Conservation (phyloP, 768 basidiomycete genomes). For the Pleurotus salmoneostramineus region DNA sequence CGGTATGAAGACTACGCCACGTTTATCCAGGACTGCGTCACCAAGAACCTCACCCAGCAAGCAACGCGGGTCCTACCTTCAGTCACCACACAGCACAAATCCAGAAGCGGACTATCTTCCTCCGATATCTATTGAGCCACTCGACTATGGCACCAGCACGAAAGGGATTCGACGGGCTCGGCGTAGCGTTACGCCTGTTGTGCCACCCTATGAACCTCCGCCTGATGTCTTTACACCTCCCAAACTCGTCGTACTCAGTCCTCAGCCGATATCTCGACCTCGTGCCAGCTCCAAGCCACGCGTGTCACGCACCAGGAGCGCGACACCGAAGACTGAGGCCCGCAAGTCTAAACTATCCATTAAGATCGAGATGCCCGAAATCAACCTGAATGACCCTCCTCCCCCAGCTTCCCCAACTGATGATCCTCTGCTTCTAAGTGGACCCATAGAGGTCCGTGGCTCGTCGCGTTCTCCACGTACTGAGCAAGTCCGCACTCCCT, state of each 20-base stretch:
- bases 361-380: slow-evolving; percentile 66
- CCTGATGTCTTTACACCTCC: slow-evolving; percentile 70
- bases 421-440: slow-evolving; percentile 66
- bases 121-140: slow-evolving; percentile 20
- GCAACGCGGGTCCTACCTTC: slow-evolving; percentile 15
- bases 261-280: slow-evolving; percentile 33
- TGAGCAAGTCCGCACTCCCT: neutral
- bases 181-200: slow-evolving; percentile 48
- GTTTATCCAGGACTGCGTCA: neutral
- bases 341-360: slow-evolving; percentile 20
- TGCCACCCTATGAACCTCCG: slow-evolving; percentile 63
- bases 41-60: slow-evolving; percentile 18
- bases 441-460: slow-evolving; percentile 20
- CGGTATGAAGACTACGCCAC: neutral
- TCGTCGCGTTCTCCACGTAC: neutral
- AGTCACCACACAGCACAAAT: slow-evolving; percentile 45
- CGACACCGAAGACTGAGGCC: slow-evolving; percentile 14
- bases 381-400: slow-evolving; percentile 54
- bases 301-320: slow-evolving; percentile 11
- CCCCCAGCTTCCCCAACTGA: slow-evolving; percentile 75
- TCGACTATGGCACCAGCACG: slow-evolving; percentile 1
- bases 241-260: slow-evolving; percentile 49
- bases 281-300: slow-evolving; percentile 10
- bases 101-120: slow-evolving; percentile 47
- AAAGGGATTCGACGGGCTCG: slow-evolving; percentile 17